phyloP scores from a whole-genome alignment of 2,329 filamentous ascomycete species.

The Pyrenophora seminiperda region DNA sequence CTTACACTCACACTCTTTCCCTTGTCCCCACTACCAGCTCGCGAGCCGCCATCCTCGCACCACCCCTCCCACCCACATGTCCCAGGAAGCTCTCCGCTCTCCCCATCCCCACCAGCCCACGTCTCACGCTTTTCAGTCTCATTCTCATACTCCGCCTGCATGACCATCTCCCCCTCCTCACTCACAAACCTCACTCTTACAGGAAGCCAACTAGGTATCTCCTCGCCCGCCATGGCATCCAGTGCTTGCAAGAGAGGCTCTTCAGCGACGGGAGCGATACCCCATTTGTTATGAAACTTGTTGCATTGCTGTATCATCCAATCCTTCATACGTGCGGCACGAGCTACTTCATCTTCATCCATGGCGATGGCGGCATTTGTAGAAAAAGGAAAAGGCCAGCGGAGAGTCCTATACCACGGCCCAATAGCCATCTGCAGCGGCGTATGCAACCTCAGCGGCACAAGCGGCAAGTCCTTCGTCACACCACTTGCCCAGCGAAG shows the following conservation, averaged over 20 bases:
- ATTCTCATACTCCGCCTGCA: conserved; percentile 37
- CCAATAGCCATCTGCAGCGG: conserved; percentile 35
- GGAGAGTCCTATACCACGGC: conserved; percentile 31
- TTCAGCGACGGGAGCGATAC: conserved; percentile 27
- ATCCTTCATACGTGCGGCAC: conserved; percentile 30
- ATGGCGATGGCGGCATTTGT: conserved; percentile 4
- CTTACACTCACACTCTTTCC: too few relatives aligned
- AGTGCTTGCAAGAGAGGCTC: conserved; percentile 27
- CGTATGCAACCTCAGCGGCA: conserved; percentile 36
- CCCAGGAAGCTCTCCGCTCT: conserved; percentile 17
- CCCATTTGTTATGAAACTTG: conserved; percentile 31
- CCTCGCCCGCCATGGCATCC: conserved; percentile 32
- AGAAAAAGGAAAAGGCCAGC: conserved; percentile 3
- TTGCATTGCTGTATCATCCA: conserved; percentile 32
- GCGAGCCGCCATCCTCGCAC: too few relatives aligned
- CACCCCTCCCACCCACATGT: neutral
- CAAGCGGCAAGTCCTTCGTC: conserved; percentile 30
- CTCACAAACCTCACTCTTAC: conserved; percentile 33
- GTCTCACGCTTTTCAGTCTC: too few relatives aligned
- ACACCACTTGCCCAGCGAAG: conserved; percentile 27
- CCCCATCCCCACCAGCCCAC: too few relatives aligned
- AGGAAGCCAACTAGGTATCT: conserved; percentile 39
- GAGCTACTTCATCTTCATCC: too few relatives aligned
- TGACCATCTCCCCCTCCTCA: conserved; percentile 37
- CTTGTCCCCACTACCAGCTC: too few relatives aligned